Percentiles rank a stretch among this genome's conserved stretches.
These are phyloP conservation scores for Hagleromyces aurorensis DNA, from an alignment of 805 yeast genomes.

Conservation along the genomic window DNA sequence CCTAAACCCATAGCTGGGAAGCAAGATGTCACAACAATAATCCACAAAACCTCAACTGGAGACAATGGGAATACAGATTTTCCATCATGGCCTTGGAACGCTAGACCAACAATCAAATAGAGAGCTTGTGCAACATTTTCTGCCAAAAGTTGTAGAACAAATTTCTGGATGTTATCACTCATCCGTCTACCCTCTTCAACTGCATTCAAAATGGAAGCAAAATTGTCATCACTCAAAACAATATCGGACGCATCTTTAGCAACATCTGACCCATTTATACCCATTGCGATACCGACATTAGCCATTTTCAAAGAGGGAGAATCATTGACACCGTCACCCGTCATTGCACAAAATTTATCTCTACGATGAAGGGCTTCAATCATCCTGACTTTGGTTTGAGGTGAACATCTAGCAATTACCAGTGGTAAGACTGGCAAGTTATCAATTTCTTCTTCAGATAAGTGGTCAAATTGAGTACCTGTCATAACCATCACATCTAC, in stretches of 20 bases:
- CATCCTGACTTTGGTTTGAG: conserved; percentile 85
- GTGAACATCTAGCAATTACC: conserved; percentile 90
- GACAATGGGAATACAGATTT: conserved; percentile 85
- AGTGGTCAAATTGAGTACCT: conserved; percentile 71
- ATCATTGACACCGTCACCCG: conserved; percentile 99
- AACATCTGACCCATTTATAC: conserved; percentile 90
- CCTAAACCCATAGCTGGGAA: conserved; percentile 98
- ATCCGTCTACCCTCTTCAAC: conserved; percentile 97
- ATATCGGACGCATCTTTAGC: conserved; percentile 98
- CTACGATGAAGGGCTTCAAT: conserved; percentile 83
- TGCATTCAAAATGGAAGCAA: conserved; percentile 85
- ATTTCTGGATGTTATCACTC: conserved; percentile 89
- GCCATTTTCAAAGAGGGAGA: conserved; percentile 95
- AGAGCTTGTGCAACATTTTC: conserved; percentile 90
- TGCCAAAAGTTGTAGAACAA: conserved; percentile 87
- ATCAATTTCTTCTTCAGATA: conserved; percentile 63
- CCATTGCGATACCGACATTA: conserved; percentile 94
- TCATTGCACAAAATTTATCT: conserved; percentile 95
- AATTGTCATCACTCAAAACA: conserved; percentile 94
- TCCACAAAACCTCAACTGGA: conserved; percentile 97
- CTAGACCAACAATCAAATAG: conserved; percentile 74
- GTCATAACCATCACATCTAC: conserved; percentile 62
- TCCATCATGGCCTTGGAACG: conserved; percentile 61
- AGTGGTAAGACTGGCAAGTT: conserved; percentile 71
- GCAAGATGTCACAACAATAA: conserved; percentile 94